Percentiles rank a stretch among this genome's conserved stretches.
Conservation (phyloP, 2,329 filamentous ascomycete genomes). For the Dactylellina haptotyla region DNA sequence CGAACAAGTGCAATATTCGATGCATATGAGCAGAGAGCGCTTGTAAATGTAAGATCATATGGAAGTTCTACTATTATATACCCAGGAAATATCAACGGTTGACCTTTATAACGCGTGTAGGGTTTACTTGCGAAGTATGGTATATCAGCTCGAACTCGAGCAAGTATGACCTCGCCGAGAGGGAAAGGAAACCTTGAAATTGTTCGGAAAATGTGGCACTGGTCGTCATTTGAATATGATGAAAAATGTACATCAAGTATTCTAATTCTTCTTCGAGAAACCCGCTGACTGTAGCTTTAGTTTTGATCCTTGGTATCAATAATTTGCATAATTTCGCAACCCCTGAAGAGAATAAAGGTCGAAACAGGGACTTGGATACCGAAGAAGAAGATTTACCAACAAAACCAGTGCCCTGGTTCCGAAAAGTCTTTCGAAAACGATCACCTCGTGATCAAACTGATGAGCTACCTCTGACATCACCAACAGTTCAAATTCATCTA, state of each 20-base stretch:
- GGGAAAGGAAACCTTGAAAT: conserved; percentile 49
- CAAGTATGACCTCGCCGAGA: conserved; percentile 37
- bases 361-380: not conserved
- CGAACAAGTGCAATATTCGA: conserved; percentile 40
- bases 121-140: conserved; percentile 32
- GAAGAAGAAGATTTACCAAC: conserved; percentile 8
- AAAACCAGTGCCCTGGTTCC: conserved; percentile 17
- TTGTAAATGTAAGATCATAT: conserved; percentile 35
- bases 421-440: conserved; percentile 12
- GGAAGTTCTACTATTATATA: not conserved
- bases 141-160: conserved; percentile 34
- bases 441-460: not conserved
- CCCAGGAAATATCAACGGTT: not conserved
- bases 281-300: not conserved
- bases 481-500: not conserved
- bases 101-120: not conserved
- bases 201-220: conserved; percentile 52
- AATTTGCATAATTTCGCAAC: conserved; percentile 38
- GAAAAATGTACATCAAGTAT: conserved; percentile 32
- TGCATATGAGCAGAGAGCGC: conserved; percentile 35
- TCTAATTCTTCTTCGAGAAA: not conserved
- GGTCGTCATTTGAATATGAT: conserved; percentile 50
- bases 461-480: conserved; percentile 24
- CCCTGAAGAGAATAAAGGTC: not conserved
- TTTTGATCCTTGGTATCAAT: conserved; percentile 41